phyloP scores from a whole-genome alignment of 2,329 filamentous ascomycete species.

The Fusarium sp. region DNA sequence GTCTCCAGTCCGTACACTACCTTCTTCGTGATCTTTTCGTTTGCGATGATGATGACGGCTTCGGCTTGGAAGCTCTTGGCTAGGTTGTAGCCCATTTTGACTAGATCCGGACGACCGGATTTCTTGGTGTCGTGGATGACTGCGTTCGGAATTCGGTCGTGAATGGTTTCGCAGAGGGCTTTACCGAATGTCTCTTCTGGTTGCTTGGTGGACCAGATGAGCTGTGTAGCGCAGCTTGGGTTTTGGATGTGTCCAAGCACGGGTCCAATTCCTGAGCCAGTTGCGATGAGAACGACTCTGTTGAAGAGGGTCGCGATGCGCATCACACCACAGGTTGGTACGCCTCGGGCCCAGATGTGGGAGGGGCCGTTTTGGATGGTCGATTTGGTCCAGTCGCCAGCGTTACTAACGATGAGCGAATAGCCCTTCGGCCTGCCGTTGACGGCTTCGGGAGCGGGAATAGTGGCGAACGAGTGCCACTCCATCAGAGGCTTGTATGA shows the following conservation, averaged over 20 bases:
- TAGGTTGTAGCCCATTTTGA: slow-evolving; percentile 64
- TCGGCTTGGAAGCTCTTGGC: slow-evolving; percentile 69
- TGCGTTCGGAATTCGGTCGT: slow-evolving; percentile 69
- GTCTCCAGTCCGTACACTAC: slow-evolving; percentile 77
- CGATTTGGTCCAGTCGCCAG: slow-evolving; percentile 80
- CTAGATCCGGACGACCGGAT: slow-evolving; percentile 69
- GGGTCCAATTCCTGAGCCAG: slow-evolving; percentile 80
- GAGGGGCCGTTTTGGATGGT: slow-evolving; percentile 72
- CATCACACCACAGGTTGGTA: slow-evolving; percentile 75
- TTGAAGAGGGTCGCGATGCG: slow-evolving; percentile 75
- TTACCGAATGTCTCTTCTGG: slow-evolving; percentile 73
- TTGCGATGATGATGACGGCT: slow-evolving; percentile 80
- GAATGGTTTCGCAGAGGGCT: slow-evolving; percentile 66
- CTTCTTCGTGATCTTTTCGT: slow-evolving; percentile 74
- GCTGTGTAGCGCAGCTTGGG: slow-evolving; percentile 63
- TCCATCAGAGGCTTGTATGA: slow-evolving; percentile 73
- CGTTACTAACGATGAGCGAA: slow-evolving; percentile 77
- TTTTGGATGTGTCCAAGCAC: slow-evolving; percentile 70
- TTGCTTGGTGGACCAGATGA: slow-evolving; percentile 76
- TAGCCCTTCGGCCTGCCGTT: slow-evolving; percentile 60
- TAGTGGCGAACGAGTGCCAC: slow-evolving; percentile 82
- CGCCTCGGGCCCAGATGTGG: slow-evolving; percentile 75
- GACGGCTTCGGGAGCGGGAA: slow-evolving; percentile 65
- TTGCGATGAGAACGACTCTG: slow-evolving; percentile 76
- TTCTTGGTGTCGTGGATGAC: slow-evolving; percentile 75